Percentiles rank a stretch among this genome's conserved stretches.
phyloP scores from a whole-genome alignment of 495 filamentous ascomycete species.

The Neurospora intermedia region DNA sequence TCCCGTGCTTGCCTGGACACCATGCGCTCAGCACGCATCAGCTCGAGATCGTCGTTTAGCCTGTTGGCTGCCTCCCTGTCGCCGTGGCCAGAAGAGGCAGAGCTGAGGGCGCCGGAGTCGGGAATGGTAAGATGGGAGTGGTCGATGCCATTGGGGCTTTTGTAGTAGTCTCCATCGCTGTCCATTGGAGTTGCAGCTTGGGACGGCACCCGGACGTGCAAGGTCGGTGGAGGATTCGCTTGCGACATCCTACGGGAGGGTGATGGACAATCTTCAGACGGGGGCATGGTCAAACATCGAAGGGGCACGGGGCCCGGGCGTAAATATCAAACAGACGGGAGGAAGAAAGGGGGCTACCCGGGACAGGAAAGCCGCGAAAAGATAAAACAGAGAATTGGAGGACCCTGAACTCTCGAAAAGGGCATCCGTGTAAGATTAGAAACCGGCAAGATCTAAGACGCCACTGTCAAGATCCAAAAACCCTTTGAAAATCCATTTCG shows the following conservation, averaged over 20 bases:
- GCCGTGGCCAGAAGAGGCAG: constrained; percentile 7
- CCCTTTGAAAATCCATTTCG: not conserved
- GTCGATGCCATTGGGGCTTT: constrained; percentile 12
- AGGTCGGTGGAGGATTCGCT: constrained; percentile 4
- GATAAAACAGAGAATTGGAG: not conserved
- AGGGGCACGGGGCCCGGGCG: not conserved
- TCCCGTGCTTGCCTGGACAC: constrained; percentile 43
- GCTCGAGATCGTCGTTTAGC: constrained; percentile 73
- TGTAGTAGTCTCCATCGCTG: constrained; percentile 9
- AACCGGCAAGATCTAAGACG: not conserved
- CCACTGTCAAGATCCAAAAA: not conserved
- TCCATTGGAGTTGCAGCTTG: constrained; percentile 8
- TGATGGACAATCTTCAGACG: not conserved
- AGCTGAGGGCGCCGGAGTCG: constrained; percentile 6
- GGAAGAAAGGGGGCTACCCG: not conserved
- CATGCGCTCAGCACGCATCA: constrained; percentile 72
- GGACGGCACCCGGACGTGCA: constrained; percentile 20
- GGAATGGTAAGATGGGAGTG: constrained; percentile 12
- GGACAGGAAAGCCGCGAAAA: not conserved
- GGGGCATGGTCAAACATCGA: not conserved
- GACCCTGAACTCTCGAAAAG: not conserved
- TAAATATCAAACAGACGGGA: not conserved
- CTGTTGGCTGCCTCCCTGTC: constrained; percentile 54
- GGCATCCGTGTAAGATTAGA: not conserved
- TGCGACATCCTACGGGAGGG: not conserved